Base-by-base conservation (phyloP, 2,329 filamentous ascomycete genomes). In the Colletotrichum caudatum region DNA sequence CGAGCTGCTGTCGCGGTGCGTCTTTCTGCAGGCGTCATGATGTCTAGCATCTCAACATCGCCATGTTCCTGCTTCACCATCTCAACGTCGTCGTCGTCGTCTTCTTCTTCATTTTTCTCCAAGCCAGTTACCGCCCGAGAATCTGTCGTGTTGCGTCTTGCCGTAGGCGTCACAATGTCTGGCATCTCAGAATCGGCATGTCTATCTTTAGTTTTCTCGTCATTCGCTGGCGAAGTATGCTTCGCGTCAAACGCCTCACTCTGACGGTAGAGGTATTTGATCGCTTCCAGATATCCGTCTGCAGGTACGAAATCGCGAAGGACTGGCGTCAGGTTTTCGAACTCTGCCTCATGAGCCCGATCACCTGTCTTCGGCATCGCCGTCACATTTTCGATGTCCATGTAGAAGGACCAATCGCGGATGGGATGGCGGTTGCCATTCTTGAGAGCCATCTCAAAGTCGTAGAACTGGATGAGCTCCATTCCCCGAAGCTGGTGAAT, bases 401-500 rank as follows among this genome's bases (percentile, higher is more conserved):
- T 74, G 0, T 73, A 20, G 44, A 82, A 82, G 0, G 76, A 77
- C 76, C 76, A 79, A 29, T 84, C 81, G 0, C 76, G 69, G 3
- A 83, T 77, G 0, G 29, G 67, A 4, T 64, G 35, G 1, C 50
- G 74, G 8, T 39, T 46, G 1, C 74, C 73, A 4, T 65, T 2
- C 2, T 64, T 23, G 1, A 56, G 18, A 1, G 73, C 69, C 16
- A 74, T 69, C 26, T 81, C 75, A 2, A 80, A 78, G 66, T 87
- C 84, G 67, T 81, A 83, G 64, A 87, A 82, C 0, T 79, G 77
- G 0, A 86, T 69, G n/a, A 76, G 76, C 1, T 76, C 68, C 56
- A 88, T 73, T 0, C 85, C 86, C 1, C 86, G 82, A 5, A 88
- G 81, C 33, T 80, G 76, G 16, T 80, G 76, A 3, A 88, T 51